phyloP scores from a whole-genome alignment of 805 yeast species.

The Wickerhamomyces xylosicus region DNA sequence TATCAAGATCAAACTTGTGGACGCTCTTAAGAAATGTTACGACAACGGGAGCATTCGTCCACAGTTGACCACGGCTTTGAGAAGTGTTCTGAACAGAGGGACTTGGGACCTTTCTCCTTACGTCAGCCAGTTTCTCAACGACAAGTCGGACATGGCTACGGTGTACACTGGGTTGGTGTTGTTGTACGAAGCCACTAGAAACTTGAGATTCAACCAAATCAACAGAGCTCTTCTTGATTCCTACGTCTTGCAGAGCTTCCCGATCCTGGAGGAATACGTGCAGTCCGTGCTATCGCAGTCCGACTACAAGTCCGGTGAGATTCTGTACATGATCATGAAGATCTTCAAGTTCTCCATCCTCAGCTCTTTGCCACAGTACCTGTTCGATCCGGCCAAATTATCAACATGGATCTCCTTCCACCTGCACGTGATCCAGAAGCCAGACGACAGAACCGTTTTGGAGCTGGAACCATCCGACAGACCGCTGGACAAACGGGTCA shows the following conservation, averaged over 20 bases:
- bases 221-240: slow-evolving; percentile 37
- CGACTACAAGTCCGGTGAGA: slow-evolving; percentile 27
- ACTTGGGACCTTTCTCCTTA: slow-evolving; percentile 21
- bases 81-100: slow-evolving; percentile 39
- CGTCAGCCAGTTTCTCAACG: slow-evolving; percentile 25
- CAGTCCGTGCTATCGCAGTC: slow-evolving; percentile 21
- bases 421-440: slow-evolving; percentile 44
- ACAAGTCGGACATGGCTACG: slow-evolving; percentile 25
- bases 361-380: slow-evolving; percentile 46
- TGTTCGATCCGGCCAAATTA: slow-evolving; percentile 26
- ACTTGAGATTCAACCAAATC: slow-evolving; percentile 46
- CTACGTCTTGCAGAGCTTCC: slow-evolving; percentile 40
- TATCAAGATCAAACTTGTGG: slow-evolving; percentile 43
- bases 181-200: slow-evolving; percentile 43
- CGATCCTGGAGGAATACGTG: slow-evolving; percentile 46
- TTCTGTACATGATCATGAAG: slow-evolving; percentile 56
- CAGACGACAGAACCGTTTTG: slow-evolving; percentile 41
- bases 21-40: slow-evolving; percentile 35
- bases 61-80: slow-evolving; percentile 48
- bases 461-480: slow-evolving; percentile 39
- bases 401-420: slow-evolving; percentile 61
- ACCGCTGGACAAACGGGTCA: slow-evolving; percentile 40
- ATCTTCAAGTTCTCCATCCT: slow-evolving; percentile 54
- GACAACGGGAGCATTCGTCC: slow-evolving; percentile 35
- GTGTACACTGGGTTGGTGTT: slow-evolving; percentile 46